Evolutionary conservation across 495 filamentous ascomycete genomes (phyloP), one percentile per base, ranked within the genome.

Genomic region (Hypoxylon perforatum): DNA sequence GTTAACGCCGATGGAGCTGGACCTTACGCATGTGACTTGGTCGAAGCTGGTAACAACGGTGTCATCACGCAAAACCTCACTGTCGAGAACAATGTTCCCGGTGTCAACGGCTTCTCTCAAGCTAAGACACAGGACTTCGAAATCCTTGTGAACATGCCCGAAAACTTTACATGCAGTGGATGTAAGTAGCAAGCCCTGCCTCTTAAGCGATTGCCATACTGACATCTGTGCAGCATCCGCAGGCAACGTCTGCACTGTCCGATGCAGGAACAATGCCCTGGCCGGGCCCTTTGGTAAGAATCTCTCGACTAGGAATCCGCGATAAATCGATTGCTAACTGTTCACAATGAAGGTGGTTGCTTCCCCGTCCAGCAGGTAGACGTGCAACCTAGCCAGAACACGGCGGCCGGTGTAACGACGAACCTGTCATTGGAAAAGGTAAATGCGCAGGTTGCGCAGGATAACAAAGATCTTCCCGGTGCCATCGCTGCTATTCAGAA

Each of bases 1-100:
- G 82, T 86, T 56, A 86, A 86, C 57, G 82, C 79, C 18, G 83
- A 86, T 63, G 84, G 83, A 23, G 83, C 83, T 15, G 84, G 84
- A 0, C 84, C 83, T 2, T 86, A 83, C 63, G 67, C 74, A 1
- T 86, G 84, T 62, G 80, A 84, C 45, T 45, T 83, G 65, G 65
- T 81, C 55, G 75, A 80, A 57, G 77, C 75, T 3, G 75, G 76
- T 49, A 83, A 83, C 73, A 72, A 77, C 25, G 81, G 77, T 50
- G 50, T 80, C 45, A 77, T 79, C 41, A 72, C 67, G 10, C 71
- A 77, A 44, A 79, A 80, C 28, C 70, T 83, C 7, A 74, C 68
- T 11, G 81, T 84, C 15, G 73, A 72, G 21, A 72, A 78, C 72
- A 84, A 82, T 57, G 73, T 82, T 6, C 79, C 80, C 14, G 78